Conservation (phyloP, 2,329 filamentous ascomycete genomes). For the Bipolaris sorokiniana region DNA sequence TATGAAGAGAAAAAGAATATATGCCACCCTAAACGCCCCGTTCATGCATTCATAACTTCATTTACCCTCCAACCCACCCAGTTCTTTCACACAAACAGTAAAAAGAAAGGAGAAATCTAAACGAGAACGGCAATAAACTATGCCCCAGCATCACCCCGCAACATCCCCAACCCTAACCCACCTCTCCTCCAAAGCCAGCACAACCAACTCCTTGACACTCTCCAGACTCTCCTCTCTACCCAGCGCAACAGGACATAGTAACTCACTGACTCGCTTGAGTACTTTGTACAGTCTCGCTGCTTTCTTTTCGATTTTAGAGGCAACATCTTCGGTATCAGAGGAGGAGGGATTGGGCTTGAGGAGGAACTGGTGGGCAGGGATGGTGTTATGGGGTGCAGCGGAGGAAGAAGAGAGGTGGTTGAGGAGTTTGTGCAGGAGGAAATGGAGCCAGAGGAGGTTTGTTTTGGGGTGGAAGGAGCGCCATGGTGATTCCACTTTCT, state of each 20-base stretch:
- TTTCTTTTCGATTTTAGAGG: constrained; percentile 41
- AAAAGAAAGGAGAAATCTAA: too few species aligned
- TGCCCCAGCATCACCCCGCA: constrained; percentile 17
- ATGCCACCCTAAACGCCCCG: too few species aligned
- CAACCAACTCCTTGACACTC: constrained; percentile 45
- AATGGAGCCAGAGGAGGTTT: constrained; percentile 69
- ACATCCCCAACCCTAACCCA: constrained; percentile 48
- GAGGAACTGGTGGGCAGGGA: background rate
- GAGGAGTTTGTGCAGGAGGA: constrained; percentile 64
- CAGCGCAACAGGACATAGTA: constrained; percentile 50
- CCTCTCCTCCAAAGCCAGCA: constrained; percentile 41
- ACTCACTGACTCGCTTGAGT: constrained; percentile 44
- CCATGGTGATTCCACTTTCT: constrained; percentile 49
- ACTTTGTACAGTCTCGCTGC: constrained; percentile 48
- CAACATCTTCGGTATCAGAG: constrained; percentile 7
- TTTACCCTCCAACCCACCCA: too few species aligned
- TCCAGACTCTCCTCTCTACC: constrained; percentile 28
- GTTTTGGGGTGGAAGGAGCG: constrained; percentile 63
- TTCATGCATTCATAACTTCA: too few species aligned
- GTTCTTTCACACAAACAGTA: too few species aligned
- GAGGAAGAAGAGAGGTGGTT: constrained; percentile 39
- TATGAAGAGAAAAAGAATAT: too few species aligned
- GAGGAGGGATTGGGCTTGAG: constrained; percentile 1
- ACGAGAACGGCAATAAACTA: too few species aligned
- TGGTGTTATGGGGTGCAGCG: constrained; percentile 16